Evolutionary conservation across 352 stramenopile species (phyloP).

Genomic region (Pythium phragmitis): DNA sequence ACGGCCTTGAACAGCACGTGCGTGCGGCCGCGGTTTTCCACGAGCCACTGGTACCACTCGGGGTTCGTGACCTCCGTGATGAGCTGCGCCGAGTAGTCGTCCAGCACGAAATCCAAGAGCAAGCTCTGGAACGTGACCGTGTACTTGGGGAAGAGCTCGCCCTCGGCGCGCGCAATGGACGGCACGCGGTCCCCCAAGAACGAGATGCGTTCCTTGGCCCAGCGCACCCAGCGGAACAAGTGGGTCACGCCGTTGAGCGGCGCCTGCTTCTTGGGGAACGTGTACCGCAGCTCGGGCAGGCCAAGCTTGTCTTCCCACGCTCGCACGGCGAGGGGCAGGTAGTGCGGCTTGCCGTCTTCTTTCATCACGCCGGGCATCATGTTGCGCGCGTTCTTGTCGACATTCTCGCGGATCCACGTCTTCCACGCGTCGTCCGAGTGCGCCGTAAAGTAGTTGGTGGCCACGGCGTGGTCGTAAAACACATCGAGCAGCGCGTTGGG

Average conservation of each 20-base stretch:
- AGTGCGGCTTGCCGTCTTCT: slow-evolving; percentile 46
- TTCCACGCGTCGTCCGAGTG: slow-evolving; percentile 53
- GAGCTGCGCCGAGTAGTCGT: slow-evolving; percentile 59
- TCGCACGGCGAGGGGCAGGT: slow-evolving; percentile 53
- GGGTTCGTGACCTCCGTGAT: slow-evolving; percentile 55
- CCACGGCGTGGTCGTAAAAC: slow-evolving; percentile 53
- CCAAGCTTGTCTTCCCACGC: slow-evolving; percentile 65
- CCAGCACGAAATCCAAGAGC: slow-evolving; percentile 59
- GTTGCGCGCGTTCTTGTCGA: slow-evolving; percentile 51
- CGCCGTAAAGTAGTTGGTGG: slow-evolving; percentile 60
- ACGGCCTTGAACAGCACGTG: slow-evolving; percentile 68
- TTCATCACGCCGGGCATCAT: slow-evolving; percentile 47
- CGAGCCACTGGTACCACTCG: slow-evolving; percentile 79
- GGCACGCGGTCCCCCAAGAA: slow-evolving; percentile 58
- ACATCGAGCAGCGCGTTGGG: slow-evolving; percentile 59
- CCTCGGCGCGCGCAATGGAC: slow-evolving; percentile 38
- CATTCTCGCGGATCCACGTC: slow-evolving; percentile 57
- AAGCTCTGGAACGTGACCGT: slow-evolving; percentile 62
- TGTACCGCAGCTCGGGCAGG: slow-evolving; percentile 54
- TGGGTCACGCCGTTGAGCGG: slow-evolving; percentile 59
- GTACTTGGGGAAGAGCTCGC: slow-evolving; percentile 64
- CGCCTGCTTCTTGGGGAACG: slow-evolving; percentile 57
- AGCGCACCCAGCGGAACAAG: slow-evolving; percentile 78
- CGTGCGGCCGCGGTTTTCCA: slow-evolving; percentile 55
- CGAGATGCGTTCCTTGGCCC: slow-evolving; percentile 75